Conservation (phyloP, 2,329 filamentous ascomycete genomes). For the Diplodia sapinea region DNA sequence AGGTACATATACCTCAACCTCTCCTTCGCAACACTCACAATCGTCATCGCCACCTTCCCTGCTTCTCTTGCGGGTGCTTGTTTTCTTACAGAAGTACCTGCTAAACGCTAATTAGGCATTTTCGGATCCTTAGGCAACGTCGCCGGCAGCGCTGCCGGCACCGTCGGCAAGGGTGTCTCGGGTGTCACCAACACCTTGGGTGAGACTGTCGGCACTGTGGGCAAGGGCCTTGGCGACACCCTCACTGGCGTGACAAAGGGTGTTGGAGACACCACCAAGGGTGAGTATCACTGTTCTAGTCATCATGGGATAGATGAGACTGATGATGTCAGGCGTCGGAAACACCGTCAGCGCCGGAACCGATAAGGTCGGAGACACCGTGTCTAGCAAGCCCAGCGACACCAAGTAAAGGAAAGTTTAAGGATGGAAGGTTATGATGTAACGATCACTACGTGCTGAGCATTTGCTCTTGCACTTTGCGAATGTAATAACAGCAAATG, state of each 20-base stretch:
- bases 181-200: conserved; percentile 20
- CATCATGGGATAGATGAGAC: background rate
- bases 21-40: background rate
- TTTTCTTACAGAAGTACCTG: background rate
- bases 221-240: conserved; percentile 46
- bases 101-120: conserved; percentile 23
- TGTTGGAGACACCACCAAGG: conserved; percentile 45
- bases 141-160: conserved; percentile 17
- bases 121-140: conserved; percentile 23
- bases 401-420: background rate
- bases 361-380: conserved; percentile 19
- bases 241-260: conserved; percentile 44
- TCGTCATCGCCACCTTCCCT: no score
- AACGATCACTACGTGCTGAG: background rate
- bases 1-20: background rate
- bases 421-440: background rate
- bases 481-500: background rate
- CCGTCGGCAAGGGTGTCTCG: conserved; percentile 16
- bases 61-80: background rate
- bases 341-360: conserved; percentile 24
- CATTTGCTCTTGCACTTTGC: no score
- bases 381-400: background rate
- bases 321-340: conserved; percentile 4
- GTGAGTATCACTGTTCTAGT: conserved; percentile 13
- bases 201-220: conserved; percentile 5